These are phyloP conservation scores for Saposhnikovia divaricata DNA, from an alignment of 129 eudicot species.

Conservation along the genomic window DNA sequence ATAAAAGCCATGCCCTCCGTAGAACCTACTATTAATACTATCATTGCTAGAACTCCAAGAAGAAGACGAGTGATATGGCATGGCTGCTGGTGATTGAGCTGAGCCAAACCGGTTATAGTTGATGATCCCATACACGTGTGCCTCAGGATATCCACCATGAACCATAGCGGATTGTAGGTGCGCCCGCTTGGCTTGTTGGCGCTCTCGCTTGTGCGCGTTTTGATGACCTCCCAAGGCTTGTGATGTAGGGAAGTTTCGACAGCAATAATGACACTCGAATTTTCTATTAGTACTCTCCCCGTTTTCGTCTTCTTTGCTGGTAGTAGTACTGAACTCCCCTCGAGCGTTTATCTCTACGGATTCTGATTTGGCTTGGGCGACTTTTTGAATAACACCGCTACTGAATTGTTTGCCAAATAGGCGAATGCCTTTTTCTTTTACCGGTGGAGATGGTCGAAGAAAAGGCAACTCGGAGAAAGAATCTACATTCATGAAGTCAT, in stretches of 20 bases:
- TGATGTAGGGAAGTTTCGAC: constrained; percentile 95
- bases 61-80: constrained; percentile 29
- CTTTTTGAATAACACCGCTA: not conserved
- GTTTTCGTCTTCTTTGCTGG: constrained; percentile 15
- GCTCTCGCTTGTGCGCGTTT: constrained; percentile 94
- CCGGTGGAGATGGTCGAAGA: constrained; percentile 57
- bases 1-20: constrained; percentile 18
- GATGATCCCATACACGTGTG: constrained; percentile 53
- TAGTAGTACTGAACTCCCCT: constrained; percentile 4
- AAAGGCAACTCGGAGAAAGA: constrained; percentile 97
- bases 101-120: constrained; percentile 40
- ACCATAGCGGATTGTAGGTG: constrained; percentile 71
- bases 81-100: constrained; percentile 18
- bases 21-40: constrained; percentile 17
- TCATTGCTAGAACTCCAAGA: constrained; percentile 31
- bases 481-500: constrained; percentile 91
- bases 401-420: constrained; percentile 87
- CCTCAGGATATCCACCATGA: constrained; percentile 37
- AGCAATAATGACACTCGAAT: constrained; percentile 94
- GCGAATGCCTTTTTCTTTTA: constrained; percentile 50
- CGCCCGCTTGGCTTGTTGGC: constrained; percentile 94
- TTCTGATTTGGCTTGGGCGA: constrained; percentile 18
- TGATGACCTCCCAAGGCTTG: constrained; percentile 99
- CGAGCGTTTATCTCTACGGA: not conserved
- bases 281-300: constrained; percentile 51